Conservation (phyloP, 2,329 filamentous ascomycete species). For the Acarospora socialis region DNA sequence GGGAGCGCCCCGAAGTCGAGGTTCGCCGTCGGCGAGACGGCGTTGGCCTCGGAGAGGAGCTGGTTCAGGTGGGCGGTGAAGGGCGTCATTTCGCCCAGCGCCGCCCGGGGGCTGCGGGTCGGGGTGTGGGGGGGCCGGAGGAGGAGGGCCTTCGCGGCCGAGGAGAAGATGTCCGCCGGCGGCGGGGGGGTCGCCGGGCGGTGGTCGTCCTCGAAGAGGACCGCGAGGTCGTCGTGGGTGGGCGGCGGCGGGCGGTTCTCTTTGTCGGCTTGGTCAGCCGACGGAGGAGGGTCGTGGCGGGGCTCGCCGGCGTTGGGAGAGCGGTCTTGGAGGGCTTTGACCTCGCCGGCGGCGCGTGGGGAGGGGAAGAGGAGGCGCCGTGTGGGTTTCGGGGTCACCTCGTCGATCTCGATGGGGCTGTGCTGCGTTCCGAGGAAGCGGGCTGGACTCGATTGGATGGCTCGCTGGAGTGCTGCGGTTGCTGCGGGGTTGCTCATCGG, state of each 20-base stretch:
- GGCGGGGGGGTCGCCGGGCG: conserved; percentile 37
- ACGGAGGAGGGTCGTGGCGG: conserved; percentile 12
- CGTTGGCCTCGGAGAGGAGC: conserved; percentile 43
- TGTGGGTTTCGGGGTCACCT: conserved; percentile 40
- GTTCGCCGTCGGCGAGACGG: conserved; percentile 26
- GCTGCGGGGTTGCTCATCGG: conserved; percentile 10
- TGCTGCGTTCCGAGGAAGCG: conserved; percentile 36
- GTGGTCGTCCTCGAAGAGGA: conserved; percentile 52
- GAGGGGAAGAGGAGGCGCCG: conserved; percentile 64
- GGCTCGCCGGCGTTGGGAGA: conserved; percentile 1
- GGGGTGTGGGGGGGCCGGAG: conserved; percentile 11
- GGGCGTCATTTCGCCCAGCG: conserved; percentile 33
- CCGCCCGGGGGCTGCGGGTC: conserved; percentile 6
- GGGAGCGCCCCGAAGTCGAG: conserved; percentile 27
- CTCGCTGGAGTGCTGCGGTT: conserved; percentile 11
- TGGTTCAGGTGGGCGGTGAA: conserved; percentile 50
- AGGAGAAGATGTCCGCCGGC: conserved; percentile 18
- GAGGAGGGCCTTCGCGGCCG: conserved; percentile 12
- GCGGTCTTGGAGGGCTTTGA: conserved; percentile 24
- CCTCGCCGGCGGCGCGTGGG: conserved; percentile 49
- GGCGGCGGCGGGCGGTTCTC: conserved; percentile 38
- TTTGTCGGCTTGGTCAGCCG: conserved; percentile 36
- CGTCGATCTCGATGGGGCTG: conserved; percentile 41
- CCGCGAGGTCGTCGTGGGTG: conserved; percentile 40
- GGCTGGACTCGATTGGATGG: conserved; percentile 13